Evolutionary conservation across 2,329 filamentous ascomycete genomes (phyloP).

Genomic region (Epichloe uncinata): DNA sequence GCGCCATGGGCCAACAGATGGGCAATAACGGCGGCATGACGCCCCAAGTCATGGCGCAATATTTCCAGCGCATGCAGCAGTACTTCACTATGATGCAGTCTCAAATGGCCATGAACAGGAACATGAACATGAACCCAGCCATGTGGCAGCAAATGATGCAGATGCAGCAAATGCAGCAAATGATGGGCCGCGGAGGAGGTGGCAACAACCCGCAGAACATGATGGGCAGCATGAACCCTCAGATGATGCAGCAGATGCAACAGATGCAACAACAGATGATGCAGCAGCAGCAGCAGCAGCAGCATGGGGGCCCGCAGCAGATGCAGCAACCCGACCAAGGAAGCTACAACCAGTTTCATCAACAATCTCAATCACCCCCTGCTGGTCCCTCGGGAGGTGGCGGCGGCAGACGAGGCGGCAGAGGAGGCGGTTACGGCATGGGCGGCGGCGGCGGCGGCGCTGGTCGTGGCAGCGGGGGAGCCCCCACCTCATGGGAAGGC

Average conservation of each 20-base stretch:
- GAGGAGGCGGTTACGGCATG: slow-evolving; percentile 14
- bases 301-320: slow-evolving; percentile 14
- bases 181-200: slow-evolving; percentile 31
- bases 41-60: slow-evolving; percentile 94
- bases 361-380: slow-evolving; percentile 25
- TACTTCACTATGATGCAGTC: slow-evolving; percentile 94
- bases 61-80: slow-evolving; percentile 97
- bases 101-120: slow-evolving; percentile 72
- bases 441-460: slow-evolving; percentile 21
- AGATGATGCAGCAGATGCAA: slow-evolving; percentile 49
- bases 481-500: slow-evolving; percentile 85
- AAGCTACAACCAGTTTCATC: slow-evolving; percentile 25
- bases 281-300: slow-evolving; percentile 31
- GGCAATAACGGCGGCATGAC: slow-evolving; percentile 57
- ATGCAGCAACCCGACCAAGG: slow-evolving; percentile 8
- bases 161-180: slow-evolving; percentile 56
- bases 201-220: slow-evolving; percentile 23
- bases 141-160: slow-evolving; percentile 69
- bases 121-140: slow-evolving; percentile 59
- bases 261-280: slow-evolving; percentile 29
- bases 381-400: slow-evolving; percentile 11
- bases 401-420: slow-evolving; percentile 13
- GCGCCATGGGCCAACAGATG: slow-evolving; percentile 29
- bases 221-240: slow-evolving; percentile 31
- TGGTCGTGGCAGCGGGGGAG: slow-evolving; percentile 37